These are phyloP conservation scores for Alternaria brassicae DNA, from an alignment of 2,329 filamentous ascomycete genomes.

Conservation along the genomic window DNA sequence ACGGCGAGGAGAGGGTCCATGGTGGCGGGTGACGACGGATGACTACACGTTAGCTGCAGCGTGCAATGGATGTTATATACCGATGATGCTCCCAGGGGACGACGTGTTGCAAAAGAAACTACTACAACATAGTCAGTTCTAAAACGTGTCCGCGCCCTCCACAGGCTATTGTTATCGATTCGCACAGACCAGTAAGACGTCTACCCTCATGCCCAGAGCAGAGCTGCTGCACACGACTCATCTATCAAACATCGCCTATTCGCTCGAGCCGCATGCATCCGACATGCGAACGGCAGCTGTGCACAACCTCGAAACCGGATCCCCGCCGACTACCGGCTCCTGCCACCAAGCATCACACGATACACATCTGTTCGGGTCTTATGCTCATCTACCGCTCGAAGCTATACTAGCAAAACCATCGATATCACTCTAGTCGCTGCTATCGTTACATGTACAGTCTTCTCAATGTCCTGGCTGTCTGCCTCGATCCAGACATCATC, in stretches of 20 bases:
- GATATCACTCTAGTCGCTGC: too few relatives aligned
- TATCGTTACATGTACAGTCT: not conserved
- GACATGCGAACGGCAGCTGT: not conserved
- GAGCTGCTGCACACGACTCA: not conserved
- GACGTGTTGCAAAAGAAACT: not conserved
- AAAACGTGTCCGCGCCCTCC: slow-evolving; percentile 5
- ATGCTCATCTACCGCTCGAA: not conserved
- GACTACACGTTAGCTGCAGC: not conserved
- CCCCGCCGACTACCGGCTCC: slow-evolving; percentile 1
- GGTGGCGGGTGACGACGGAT: not conserved
- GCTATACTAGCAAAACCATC: too few relatives aligned
- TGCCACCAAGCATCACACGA: not conserved
- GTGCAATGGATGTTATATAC: not conserved
- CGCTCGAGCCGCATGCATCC: not conserved
- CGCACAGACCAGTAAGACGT: slow-evolving; percentile 10
- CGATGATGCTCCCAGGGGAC: not conserved
- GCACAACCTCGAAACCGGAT: not conserved
- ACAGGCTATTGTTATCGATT: not conserved
- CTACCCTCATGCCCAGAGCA: not conserved
- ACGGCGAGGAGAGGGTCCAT: slow-evolving; percentile 37
- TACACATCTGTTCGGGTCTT: not conserved
- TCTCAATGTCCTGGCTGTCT: too few relatives aligned
- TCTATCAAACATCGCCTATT: not conserved
- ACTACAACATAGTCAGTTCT: slow-evolving; percentile 2
- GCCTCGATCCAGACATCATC: too few relatives aligned